Conservation (phyloP, 441 rosid species). For the Populus hybrid region DNA sequence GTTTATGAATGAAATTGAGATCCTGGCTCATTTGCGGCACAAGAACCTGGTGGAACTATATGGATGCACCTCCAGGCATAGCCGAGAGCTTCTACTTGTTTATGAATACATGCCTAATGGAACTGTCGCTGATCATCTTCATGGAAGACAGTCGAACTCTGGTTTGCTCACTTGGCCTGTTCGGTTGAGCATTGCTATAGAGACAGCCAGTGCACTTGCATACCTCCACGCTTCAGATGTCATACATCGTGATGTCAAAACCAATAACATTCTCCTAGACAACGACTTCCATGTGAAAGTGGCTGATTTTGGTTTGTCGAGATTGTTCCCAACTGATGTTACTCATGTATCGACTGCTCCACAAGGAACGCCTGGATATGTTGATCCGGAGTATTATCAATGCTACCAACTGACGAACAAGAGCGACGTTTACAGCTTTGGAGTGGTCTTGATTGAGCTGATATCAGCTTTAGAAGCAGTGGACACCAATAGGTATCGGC, state of each 20-base stretch:
- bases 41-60: slow-evolving; percentile 47
- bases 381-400: slow-evolving; percentile 60
- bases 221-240: slow-evolving; percentile 49
- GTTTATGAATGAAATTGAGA: slow-evolving; percentile 58
- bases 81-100: slow-evolving; percentile 58
- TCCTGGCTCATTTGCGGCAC: slow-evolving; percentile 47
- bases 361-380: slow-evolving; percentile 72
- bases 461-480: slow-evolving; percentile 49
- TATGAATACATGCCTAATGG: slow-evolving; percentile 66
- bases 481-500: slow-evolving; percentile 46
- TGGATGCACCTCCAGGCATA: slow-evolving; percentile 57
- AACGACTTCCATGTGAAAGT: slow-evolving; percentile 53
- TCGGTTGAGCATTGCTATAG: slow-evolving; percentile 54
- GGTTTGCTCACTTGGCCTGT: slow-evolving; percentile 43
- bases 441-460: slow-evolving; percentile 58
- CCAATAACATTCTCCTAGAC: slow-evolving; percentile 58
- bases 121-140: slow-evolving; percentile 63
- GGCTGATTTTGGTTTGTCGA: slow-evolving; percentile 65
- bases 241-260: slow-evolving; percentile 66
- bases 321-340: slow-evolving; percentile 50
- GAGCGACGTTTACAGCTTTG: slow-evolving; percentile 73
- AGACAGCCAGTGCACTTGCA: slow-evolving; percentile 51
- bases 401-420: slow-evolving; percentile 60
- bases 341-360: slow-evolving; percentile 69
- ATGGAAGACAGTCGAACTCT: slow-evolving; percentile 33